Conservation (phyloP, 2,329 filamentous ascomycete genomes). For the Fusarium humuli region DNA sequence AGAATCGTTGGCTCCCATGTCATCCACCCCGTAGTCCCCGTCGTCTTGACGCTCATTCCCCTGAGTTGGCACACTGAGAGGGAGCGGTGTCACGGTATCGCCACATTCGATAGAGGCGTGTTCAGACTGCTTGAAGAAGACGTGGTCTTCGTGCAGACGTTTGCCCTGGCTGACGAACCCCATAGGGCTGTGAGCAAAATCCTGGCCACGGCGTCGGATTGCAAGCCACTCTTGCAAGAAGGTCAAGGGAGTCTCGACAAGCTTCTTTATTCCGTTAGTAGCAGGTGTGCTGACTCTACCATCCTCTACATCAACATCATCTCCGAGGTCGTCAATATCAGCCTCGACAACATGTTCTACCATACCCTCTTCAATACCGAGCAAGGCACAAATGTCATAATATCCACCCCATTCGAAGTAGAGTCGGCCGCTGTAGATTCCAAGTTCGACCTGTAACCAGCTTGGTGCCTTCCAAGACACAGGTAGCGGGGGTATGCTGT, state of each 20-base stretch:
- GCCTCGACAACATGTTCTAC: neutral
- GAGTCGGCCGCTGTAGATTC: conserved; percentile 69
- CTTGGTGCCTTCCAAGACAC: conserved; percentile 57
- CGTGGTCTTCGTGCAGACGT: conserved; percentile 58
- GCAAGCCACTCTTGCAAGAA: conserved; percentile 70
- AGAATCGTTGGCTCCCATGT: conserved; percentile 45
- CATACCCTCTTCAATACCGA: conserved; percentile 46
- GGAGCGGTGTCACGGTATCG: conserved; percentile 14
- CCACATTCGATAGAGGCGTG: neutral
- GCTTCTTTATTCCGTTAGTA: neutral
- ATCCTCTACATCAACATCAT: neutral
- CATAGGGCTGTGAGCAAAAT: conserved; percentile 70
- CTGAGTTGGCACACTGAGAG: conserved; percentile 4
- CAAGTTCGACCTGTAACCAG: conserved; percentile 69
- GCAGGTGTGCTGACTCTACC: neutral
- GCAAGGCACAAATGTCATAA: conserved; percentile 47
- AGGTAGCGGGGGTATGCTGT: conserved; percentile 63
- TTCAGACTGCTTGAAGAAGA: conserved; percentile 59
- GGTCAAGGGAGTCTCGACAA: conserved; percentile 50
- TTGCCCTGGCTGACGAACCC: conserved; percentile 67
- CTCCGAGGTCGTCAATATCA: neutral
- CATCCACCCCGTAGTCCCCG: conserved; percentile 42
- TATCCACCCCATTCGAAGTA: conserved; percentile 68
- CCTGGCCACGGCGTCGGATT: conserved; percentile 65
- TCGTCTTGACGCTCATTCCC: conserved; percentile 14